Evolutionary conservation across 768 basidiomycete genomes (phyloP).

Genomic region (Rhodotorula diobovata): DNA sequence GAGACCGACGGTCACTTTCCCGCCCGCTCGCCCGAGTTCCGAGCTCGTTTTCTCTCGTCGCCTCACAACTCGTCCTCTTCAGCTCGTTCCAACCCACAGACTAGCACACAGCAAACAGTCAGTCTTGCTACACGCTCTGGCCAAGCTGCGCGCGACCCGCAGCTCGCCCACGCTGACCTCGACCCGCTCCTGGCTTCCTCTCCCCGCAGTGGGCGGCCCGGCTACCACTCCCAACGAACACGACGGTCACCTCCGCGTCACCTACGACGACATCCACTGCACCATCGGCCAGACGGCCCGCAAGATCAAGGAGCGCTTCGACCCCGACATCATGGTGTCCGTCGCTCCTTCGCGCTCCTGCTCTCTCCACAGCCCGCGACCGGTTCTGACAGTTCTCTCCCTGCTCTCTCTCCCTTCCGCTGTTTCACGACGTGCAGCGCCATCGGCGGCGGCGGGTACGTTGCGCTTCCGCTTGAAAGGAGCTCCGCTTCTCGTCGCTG

Average conservation of each 20-base stretch:
- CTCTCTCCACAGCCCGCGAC: not conserved
- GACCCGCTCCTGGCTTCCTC: not conserved
- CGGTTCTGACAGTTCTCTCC: not conserved
- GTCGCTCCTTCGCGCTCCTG: conserved; percentile 59
- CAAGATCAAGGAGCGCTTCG: conserved; percentile 70
- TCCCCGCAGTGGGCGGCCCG: not conserved
- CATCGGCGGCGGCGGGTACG: conserved; percentile 40
- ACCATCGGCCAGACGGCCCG: conserved; percentile 43
- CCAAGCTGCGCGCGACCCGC: not conserved
- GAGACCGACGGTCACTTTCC: no score
- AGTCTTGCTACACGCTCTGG: not conserved
- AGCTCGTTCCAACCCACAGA: not conserved
- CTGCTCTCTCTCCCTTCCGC: no score
- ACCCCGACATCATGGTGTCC: conserved; percentile 70
- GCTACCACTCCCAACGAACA: not conserved
- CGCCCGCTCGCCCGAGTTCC: no score
- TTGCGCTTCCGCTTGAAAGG: not conserved
- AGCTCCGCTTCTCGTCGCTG: not conserved
- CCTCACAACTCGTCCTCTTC: no score
- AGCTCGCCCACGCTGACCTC: not conserved
- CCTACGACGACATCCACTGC: conserved; percentile 34
- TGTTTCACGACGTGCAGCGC: conserved; percentile 38
- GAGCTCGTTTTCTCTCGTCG: no score
- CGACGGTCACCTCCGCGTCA: conserved; percentile 27
- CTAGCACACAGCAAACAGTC: not conserved